Base-by-base conservation (phyloP, 2,329 filamentous ascomycete genomes). In the Colletotrichum lini region DNA sequence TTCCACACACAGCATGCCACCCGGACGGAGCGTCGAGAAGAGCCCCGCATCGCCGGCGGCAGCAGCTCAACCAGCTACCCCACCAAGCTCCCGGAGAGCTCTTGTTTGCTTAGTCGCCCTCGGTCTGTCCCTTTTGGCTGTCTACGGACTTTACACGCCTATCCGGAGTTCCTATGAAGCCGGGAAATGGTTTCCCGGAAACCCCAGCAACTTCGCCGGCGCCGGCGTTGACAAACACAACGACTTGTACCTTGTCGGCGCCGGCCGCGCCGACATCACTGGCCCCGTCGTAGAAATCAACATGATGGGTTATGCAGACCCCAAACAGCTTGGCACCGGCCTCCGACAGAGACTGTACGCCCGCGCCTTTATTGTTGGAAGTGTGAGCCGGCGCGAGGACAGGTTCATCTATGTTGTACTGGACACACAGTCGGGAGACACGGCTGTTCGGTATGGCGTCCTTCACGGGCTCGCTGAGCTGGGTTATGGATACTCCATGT, bases 351-450 rank as follows among this genome's bases (percentile, higher is more conserved):
- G 95, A 66, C 85, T 98, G 26, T 95, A 95, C 81, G 94, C 94
- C 18, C 91, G 95, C 66, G 92, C 95, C 40, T 98, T 98, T 81
- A 96, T 98, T 75, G 84, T 98, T 63, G 94, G 92, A 64, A 90
- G 93, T 77, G 82, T 90, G 0, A 83, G 88, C 40, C 87, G 89
- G 21, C 87, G 91, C 0, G 84, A 86, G 26, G 91, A 96, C 73
- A 90, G 94, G 42, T 93, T 97, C 77, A 88, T 96, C 26, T 98
- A 98, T 78, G 84, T 98, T 26, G 92, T 97, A 21, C 87, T 97
- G n/a, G 95, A 98, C 78, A 93, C 92, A 2, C 90, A 94, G 77
- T 92, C 92, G 2, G 95, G 95, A 38, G 95, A 98, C 80, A 97
- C 94, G 1, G 95, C 94, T 1, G 87, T 98, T 50, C 89, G 95